Evolutionary conservation across 2,329 filamentous ascomycete species (phyloP), one percentile per base, ranked within the genome.

Genomic region (Bipolaris gigantea): DNA sequence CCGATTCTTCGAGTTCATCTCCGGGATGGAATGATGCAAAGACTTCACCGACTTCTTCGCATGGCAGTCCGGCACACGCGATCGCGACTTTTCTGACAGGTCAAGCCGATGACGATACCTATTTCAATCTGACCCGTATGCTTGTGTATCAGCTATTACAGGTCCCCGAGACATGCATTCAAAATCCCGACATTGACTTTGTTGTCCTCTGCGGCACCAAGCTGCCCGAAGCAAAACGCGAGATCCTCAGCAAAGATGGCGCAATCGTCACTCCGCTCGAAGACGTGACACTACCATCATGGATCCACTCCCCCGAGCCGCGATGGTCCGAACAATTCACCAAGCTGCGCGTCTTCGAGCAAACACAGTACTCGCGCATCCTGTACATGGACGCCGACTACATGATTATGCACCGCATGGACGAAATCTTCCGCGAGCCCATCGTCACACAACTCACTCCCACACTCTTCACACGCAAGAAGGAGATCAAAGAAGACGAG

Each of bases 341-440:
- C 19, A 79, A 79, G 62, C 69, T 80, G 15, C 72, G 75, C 10
- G 56, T 79, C 5, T 73, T 78, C 39, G 66, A 77, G 50, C 67
- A 76, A 67, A 73, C 70, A 4, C 60, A 79, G 46, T 80, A 74
- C 61, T 67, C 75, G 10, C 70, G 74, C 5, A 57, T 79, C 23
- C 66, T 77, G n/a, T 78, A 77, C 59, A 63, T 79, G 56, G 77
- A 80, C 55, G 73, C 75, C 21, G 78, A 80, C 59, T 76, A 71
- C 9, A 50, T 78, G 16, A 57, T 79, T 34, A 71, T 65, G 3
- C 53, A 60, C 3, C 69, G 62, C 0, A 60, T 79, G 10, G 75
- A 78, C 54, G 64, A 56, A 11, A 73, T 77, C 18, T 79, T 79
- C 56, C 62, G 71, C 19, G 72, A 74, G 34, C 63, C 70, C 1